Evolutionary conservation across 106 monocot species (phyloP), one percentile per base, ranked within the genome.

Genomic region (Acorus calamus): DNA sequence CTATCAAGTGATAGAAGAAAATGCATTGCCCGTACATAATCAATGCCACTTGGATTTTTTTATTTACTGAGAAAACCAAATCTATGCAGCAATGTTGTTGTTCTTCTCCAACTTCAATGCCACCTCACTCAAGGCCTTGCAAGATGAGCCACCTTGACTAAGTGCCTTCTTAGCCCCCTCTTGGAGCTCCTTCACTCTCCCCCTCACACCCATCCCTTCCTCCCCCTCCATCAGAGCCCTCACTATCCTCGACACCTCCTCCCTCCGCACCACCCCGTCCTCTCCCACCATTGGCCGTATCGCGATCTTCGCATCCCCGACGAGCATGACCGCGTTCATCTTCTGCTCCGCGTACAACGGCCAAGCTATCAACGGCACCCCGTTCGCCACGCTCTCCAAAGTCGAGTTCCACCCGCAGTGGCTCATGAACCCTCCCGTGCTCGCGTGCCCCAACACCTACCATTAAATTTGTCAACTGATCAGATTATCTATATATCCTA

Each of bases 311-410:
- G 62, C 63, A 3, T 61, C 63, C 63, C 73, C 78, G 11, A n/a
- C 47, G 60, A 88, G 66, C 84, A 78, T 44, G 73, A 78, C 63
- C 28, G 78, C 78, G 65, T 88, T 88, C 78, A 66, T 77, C 63
- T 42, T 68, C 73, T 88, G 88, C 67, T 88, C 84, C 5, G 80
- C 84, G 50, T 67, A 81, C 48, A 80, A 49, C 42, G 87, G 83
- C 83, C 87, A 87, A 11, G 67, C 69, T 43, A 87, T 64, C 78
- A 84, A 69, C 8, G 88, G 78, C 67, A 83, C 72, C 4, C 87
- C 78, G 55, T 65, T 44, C 12, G 57, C 59, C 8, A 78, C 14
- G 52, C 75, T 71, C 71, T 71, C 71, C 47, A 28, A 28, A 28
- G 28, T 28, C 28, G 28, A 28, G 28, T 28, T 28, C 28, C 28